Evolutionary conservation across 306 rosid species (phyloP), one percentile per base, ranked within the genome.

Genomic region (Lablab purpureus): DNA sequence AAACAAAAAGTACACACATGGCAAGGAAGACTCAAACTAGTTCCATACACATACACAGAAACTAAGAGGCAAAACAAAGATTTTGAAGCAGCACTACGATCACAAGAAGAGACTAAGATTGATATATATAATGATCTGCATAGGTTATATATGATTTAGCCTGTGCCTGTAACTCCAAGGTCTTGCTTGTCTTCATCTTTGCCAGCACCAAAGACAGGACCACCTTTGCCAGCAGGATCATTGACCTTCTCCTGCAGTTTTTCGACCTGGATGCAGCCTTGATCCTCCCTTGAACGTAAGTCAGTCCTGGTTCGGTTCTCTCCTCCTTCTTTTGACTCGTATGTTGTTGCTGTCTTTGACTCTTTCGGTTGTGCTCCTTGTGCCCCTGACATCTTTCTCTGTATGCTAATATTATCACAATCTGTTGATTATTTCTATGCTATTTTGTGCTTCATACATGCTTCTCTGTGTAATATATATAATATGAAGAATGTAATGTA

Each of bases 151-250:
- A 43, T 12, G 14, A 9, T 2, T 22, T 86, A 86, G 85, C 89
- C 94, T 37, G 92, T 90, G 78, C 98, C 98, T 0, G 92, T 87
- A 17, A 85, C 89, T 5, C 97, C 98, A 62, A 89, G 91, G 77
- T 91, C 97, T 32, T 83, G 79, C 55, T 91, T 94, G 28, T 89
- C 37, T 0, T 87, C 81, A 3, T 88, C 94, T 67, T 84, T 62
- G 0, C 91, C 94, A 64, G 89, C 89, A n/a, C 92, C 97, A 47
- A 94, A 91, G 1, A 89, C 93, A 1, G 97, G 97, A 1, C 96
- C 97, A 18, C 94, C 97, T 87, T 87, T 75, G 0, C 96, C 98
- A 21, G 86, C 90, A 5, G 96, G 84, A 25, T 90, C 89, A 27
- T 30, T 28, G 0, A 89, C 90, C 85, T 87, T 94, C 60, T 91